A percentile compares a stretch with the other conserved stretches of the same genome.
Conservation (phyloP, 129 eudicot species). For the Deinandra increscens region DNA sequence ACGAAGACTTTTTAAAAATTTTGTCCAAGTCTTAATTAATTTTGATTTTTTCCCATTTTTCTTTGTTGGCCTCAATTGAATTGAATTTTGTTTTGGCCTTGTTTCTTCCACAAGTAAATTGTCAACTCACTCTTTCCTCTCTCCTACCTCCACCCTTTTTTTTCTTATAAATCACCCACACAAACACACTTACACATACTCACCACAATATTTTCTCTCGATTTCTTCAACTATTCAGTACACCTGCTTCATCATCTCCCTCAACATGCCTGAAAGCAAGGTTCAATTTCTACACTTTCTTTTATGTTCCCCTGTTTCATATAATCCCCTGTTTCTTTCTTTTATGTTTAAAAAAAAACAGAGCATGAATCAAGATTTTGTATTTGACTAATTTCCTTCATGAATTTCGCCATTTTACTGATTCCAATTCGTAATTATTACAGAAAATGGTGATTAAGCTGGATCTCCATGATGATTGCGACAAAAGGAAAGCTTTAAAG, state of each 20-base stretch:
- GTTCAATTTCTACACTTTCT: not conserved
- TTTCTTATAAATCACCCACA: not conserved
- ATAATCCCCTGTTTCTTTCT: not conserved
- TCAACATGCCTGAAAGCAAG: slow-evolving; percentile 12
- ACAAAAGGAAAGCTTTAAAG: not conserved
- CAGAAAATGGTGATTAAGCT: not conserved
- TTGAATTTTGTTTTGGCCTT: not conserved
- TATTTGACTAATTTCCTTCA: not conserved
- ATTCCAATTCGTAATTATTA: not conserved
- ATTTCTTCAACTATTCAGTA: not conserved
- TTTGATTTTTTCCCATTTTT: not conserved
- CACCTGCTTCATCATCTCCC: not conserved
- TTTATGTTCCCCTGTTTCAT: not conserved
- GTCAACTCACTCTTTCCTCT: not conserved
- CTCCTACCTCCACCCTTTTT: not conserved
- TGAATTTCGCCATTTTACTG: not conserved
- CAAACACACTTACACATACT: not conserved
- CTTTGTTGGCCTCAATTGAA: not conserved
- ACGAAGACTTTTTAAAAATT: too few relatives aligned
- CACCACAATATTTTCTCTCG: not conserved
- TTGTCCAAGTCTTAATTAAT: not conserved
- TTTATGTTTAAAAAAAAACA: too few relatives aligned
- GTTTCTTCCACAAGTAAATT: not conserved
- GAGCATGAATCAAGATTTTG: not conserved
- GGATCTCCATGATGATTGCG: not conserved